Evolutionary conservation across 1,139 yeast genomes (phyloP).

Genomic region (Kazachstania sp.): DNA sequence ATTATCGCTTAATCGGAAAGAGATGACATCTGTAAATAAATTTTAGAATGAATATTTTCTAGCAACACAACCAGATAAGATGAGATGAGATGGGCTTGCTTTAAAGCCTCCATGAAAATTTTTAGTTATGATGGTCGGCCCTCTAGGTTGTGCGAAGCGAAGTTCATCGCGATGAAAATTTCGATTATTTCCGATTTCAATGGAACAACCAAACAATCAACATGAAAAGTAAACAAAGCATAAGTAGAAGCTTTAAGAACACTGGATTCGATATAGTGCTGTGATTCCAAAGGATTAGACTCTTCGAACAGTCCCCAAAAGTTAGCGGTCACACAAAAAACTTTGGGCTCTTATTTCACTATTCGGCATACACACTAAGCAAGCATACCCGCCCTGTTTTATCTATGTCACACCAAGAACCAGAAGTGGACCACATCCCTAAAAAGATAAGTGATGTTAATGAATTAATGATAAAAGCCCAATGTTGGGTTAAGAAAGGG

Average conservation of each 20-base stretch:
- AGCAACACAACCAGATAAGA: not conserved
- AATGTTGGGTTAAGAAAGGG: conserved; percentile 70
- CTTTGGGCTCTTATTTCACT: no score
- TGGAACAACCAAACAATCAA: not conserved
- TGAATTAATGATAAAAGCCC: conserved; percentile 64
- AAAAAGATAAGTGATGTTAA: conserved; percentile 31
- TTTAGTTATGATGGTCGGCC: not conserved
- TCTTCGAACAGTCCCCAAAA: no score
- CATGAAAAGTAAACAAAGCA: not conserved
- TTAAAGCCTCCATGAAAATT: not conserved
- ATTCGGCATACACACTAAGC: not conserved
- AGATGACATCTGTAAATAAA: not conserved
- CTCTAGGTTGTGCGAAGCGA: not conserved
- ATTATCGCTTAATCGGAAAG: not conserved
- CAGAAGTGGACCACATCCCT: conserved; percentile 20
- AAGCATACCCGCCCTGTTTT: not conserved
- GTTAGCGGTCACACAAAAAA: no score
- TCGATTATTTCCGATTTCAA: not conserved
- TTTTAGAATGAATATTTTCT: not conserved
- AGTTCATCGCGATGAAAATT: not conserved
- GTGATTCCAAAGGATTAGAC: no score
- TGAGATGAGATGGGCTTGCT: not conserved
- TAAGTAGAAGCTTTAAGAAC: no score
- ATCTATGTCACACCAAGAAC: conserved; percentile 8
- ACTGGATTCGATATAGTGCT: no score